phyloP scores from a whole-genome alignment of 2,329 filamentous ascomycete species.

The Colletotrichum magnum region DNA sequence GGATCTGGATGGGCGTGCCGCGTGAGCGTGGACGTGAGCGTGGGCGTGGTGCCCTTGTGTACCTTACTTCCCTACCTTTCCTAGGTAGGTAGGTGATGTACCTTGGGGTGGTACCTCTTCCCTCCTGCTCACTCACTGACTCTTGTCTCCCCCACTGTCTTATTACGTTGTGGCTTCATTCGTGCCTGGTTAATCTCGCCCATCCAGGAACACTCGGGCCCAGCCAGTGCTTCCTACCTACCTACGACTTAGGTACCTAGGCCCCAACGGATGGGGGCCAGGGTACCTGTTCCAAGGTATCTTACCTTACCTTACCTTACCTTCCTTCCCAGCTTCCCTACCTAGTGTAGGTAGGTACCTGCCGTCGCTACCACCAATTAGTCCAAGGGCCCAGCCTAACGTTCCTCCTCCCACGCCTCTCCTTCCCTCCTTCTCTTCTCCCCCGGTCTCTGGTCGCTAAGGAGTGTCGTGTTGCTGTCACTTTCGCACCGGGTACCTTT shows the following conservation, averaged over 20 bases:
- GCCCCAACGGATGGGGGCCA: not conserved
- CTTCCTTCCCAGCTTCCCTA: too few relatives aligned
- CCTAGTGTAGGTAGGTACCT: too few relatives aligned
- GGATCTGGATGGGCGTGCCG: not conserved
- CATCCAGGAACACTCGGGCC: constrained; percentile 33
- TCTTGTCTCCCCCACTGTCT: constrained; percentile 40
- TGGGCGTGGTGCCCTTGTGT: constrained; percentile 2
- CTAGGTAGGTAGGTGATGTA: not conserved
- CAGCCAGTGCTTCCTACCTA: constrained; percentile 5
- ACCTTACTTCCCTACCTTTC: constrained; percentile 8
- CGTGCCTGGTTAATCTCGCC: constrained; percentile 37
- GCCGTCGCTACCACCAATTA: too few relatives aligned
- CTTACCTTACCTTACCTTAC: too few relatives aligned
- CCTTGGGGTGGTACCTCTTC: constrained; percentile 11
- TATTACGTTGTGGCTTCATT: constrained; percentile 40
- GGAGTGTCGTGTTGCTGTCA: too few relatives aligned
- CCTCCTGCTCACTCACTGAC: constrained; percentile 32
- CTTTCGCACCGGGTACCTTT: too few relatives aligned
- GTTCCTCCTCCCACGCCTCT: too few relatives aligned
- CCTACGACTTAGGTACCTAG: not conserved
- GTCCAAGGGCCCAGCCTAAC: too few relatives aligned
- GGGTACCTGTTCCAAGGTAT: too few relatives aligned
- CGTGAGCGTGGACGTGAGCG: too few relatives aligned
- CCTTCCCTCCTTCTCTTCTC: too few relatives aligned
- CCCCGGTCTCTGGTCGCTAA: too few relatives aligned